Percentiles rank a stretch among this genome's conserved stretches.
phyloP scores from a whole-genome alignment of 306 rosid species.

The Prunus kanzakura region DNA sequence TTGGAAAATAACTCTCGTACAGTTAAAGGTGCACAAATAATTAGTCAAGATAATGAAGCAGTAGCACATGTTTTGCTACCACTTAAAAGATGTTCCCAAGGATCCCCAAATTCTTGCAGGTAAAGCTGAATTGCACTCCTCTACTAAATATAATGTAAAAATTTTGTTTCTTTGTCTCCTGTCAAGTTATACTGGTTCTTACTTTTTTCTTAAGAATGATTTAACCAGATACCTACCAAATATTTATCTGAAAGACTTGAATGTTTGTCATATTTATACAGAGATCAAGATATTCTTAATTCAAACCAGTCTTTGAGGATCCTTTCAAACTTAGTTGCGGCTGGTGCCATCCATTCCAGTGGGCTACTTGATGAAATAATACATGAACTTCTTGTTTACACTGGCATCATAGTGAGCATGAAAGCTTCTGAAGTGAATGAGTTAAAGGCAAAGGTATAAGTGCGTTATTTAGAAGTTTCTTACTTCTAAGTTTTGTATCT shows the following conservation, averaged over 20 bases:
- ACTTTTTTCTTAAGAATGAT: background rate
- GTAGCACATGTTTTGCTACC: constrained; percentile 62
- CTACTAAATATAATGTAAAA: background rate
- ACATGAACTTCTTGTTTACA: constrained; percentile 66
- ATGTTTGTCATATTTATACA: constrained; percentile 30
- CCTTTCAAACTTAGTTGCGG: constrained; percentile 80
- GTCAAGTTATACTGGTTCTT: background rate
- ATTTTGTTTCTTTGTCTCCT: background rate
- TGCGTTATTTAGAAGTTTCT: constrained; percentile 22
- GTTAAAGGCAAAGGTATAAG: constrained; percentile 62
- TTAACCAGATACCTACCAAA: background rate
- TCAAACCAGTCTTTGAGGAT: constrained; percentile 72
- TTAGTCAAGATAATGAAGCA: constrained; percentile 80
- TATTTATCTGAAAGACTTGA: constrained; percentile 15
- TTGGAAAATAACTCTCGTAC: constrained; percentile 84
- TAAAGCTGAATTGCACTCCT: constrained; percentile 22
- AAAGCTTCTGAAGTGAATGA: constrained; percentile 64
- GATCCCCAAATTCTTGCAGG: constrained; percentile 61
- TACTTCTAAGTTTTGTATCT: constrained; percentile 17
- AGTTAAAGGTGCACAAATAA: constrained; percentile 70
- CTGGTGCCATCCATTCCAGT: constrained; percentile 62
- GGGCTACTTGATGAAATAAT: constrained; percentile 61
- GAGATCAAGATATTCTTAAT: constrained; percentile 58
- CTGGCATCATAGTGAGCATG: constrained; percentile 44
- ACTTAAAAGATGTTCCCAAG: constrained; percentile 63